A percentile compares a stretch with the other conserved stretches of the same genome.
These are phyloP conservation scores for Adansonia grandidieri DNA, from an alignment of 441 rosid genomes.

Conservation along the genomic window DNA sequence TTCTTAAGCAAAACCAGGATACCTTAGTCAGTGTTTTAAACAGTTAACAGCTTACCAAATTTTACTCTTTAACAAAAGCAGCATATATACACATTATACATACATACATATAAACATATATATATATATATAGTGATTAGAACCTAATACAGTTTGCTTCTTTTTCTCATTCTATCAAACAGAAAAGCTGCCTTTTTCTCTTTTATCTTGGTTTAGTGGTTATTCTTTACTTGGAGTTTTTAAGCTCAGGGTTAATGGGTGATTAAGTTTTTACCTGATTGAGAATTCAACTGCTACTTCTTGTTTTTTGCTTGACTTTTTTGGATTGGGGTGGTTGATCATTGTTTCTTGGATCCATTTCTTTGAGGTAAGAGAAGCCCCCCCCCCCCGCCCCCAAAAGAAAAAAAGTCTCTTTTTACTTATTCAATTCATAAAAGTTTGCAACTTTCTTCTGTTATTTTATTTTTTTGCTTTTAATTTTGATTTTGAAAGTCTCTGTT, in stretches of 20 bases:
- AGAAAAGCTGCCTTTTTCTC: background rate
- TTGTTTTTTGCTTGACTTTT: background rate
- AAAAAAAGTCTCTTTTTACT: slow-evolving; percentile 31
- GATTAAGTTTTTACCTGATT: slow-evolving; percentile 14
- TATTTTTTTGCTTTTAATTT: background rate
- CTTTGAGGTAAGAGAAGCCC: slow-evolving; percentile 31
- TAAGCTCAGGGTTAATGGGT: background rate
- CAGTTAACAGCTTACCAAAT: background rate
- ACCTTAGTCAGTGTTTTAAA: slow-evolving; percentile 21
- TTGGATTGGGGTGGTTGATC: slow-evolving; percentile 28
- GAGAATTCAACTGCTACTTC: slow-evolving; percentile 28
- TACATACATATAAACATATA: background rate
- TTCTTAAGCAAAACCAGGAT: background rate
- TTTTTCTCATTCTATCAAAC: background rate
- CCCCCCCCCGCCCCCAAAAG: too few species aligned
- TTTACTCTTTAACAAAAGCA: slow-evolving; percentile 5
- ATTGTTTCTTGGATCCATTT: slow-evolving; percentile 43
- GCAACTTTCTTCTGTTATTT: slow-evolving; percentile 25
- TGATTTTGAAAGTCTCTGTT: background rate
- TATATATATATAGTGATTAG: too few species aligned
- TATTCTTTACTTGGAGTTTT: background rate
- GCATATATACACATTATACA: background rate
- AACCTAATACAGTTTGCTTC: background rate
- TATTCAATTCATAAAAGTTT: slow-evolving; percentile 34
- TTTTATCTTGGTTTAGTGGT: background rate